Evolutionary conservation across 2,329 filamentous ascomycete species (phyloP).

Genomic region (Emericellopsis cladophorae): DNA sequence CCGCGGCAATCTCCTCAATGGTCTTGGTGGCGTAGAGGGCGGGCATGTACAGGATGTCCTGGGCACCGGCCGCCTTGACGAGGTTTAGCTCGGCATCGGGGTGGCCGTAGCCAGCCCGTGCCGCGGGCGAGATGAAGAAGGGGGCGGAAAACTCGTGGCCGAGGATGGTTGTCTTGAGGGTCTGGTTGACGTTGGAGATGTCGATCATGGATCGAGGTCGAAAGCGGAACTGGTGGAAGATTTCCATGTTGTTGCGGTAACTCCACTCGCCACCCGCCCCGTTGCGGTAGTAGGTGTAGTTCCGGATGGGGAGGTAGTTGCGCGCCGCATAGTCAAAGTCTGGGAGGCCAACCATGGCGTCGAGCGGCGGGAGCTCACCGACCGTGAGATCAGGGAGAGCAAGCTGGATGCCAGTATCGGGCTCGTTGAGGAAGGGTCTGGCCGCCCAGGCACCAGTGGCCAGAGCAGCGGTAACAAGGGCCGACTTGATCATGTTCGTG

Average conservation of each 20-base stretch:
- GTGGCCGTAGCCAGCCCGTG: constrained; percentile 29
- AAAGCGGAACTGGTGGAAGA: constrained; percentile 33
- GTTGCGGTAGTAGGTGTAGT: constrained; percentile 45
- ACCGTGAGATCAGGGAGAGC: constrained; percentile 18
- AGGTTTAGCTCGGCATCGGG: constrained; percentile 34
- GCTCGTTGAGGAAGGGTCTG: constrained; percentile 29
- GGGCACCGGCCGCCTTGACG: constrained; percentile 32
- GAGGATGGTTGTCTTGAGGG: constrained; percentile 32
- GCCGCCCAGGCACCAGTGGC: constrained; percentile 24
- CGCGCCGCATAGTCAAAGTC: constrained; percentile 42
- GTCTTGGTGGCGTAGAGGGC: constrained; percentile 17
- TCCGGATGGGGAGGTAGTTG: constrained; percentile 27
- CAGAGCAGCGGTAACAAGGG: constrained; percentile 12
- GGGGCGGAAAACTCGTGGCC: constrained; percentile 39
- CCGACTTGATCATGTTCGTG: not conserved
- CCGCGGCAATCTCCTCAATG: constrained; percentile 23
- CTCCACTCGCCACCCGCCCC: constrained; percentile 42
- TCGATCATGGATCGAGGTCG: constrained; percentile 36
- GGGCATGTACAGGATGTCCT: constrained; percentile 36
- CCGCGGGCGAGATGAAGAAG: constrained; percentile 41
- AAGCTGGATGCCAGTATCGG: constrained; percentile 30
- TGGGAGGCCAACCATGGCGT: constrained; percentile 31
- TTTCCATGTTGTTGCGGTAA: constrained; percentile 44
- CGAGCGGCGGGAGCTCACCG: constrained; percentile 26
- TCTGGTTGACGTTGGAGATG: constrained; percentile 27